A percentile compares a stretch with the other conserved stretches of the same genome.
phyloP scores from a whole-genome alignment of 371 early-diverging fungal species.

The Syncephalastrum contaminatum region DNA sequence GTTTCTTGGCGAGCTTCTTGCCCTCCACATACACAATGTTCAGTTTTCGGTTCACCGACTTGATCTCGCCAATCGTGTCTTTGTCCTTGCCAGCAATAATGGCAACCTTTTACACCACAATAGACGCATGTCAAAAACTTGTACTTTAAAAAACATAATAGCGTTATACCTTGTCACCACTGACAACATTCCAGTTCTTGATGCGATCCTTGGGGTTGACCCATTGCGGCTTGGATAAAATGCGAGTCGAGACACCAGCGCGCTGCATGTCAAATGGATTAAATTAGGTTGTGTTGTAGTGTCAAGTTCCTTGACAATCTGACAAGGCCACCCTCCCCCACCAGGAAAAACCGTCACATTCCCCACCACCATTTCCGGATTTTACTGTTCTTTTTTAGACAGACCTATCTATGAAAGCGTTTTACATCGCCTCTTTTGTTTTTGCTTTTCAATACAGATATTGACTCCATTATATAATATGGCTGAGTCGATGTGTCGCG shows the following conservation, averaged over 20 bases:
- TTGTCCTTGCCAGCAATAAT: constrained; percentile 55
- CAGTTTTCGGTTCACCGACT: constrained; percentile 35
- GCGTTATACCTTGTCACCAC: constrained; percentile 43
- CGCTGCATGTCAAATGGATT: too few relatives aligned
- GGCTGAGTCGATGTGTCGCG: too few relatives aligned
- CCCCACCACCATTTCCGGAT: too few relatives aligned
- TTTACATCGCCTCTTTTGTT: too few relatives aligned
- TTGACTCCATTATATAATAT: too few relatives aligned
- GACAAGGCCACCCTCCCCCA: constrained; percentile 1
- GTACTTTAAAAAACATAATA: not conserved
- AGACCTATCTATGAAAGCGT: too few relatives aligned
- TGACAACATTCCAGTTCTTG: constrained; percentile 46
- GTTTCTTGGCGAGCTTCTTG: constrained; percentile 52
- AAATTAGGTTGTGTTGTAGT: too few relatives aligned
- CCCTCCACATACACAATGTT: constrained; percentile 50
- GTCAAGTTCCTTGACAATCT: constrained; percentile 12
- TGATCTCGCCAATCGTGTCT: constrained; percentile 51
- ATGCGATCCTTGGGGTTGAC: constrained; percentile 45
- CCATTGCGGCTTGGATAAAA: constrained; percentile 31
- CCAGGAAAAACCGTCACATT: too few relatives aligned
- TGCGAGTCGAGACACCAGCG: constrained; percentile 33
- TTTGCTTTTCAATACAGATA: too few relatives aligned
- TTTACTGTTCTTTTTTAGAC: too few relatives aligned
- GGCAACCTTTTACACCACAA: constrained; percentile 30
- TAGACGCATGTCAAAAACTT: not conserved